Base-by-base conservation (phyloP, 306 rosid genomes). In the Cercis canadensis region DNA sequence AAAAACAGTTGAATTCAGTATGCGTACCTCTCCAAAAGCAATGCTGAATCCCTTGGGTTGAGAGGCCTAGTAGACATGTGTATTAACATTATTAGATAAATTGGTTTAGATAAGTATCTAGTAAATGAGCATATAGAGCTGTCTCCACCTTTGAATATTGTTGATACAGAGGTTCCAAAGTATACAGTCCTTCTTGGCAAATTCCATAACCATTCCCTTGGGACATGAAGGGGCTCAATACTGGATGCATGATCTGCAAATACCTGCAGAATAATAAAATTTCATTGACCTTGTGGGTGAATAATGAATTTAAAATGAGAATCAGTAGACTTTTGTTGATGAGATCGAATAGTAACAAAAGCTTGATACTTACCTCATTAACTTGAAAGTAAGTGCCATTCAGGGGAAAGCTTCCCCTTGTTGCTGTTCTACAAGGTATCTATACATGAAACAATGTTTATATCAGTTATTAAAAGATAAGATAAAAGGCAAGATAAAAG, bases 11-110 rank as follows among this genome's bases (percentile, higher is more conserved):
- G 34, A 77, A 62, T 62, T 47, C 57, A 16, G 70, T 61, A 18
- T 40, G 55, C 87, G n/a, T 88, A 90, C 98, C 98, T 90, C 89
- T 88, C 98, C 98, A 93, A 74, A 93, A 93, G 96, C 98, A 88
- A 49, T 75, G 85, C 67, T 93, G 98, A 80, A 88, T 93, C 71
- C 82, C 90, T 71, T 79, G 90, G 5, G 97, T 93, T 63, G 97
- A 50, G 41, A 93, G 87, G 34, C 96, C 98, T 93, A 62, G 54
- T 31, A 73, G 49, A 76, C 71, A 84, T 0, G 53, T 39, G 50
- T 44, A 57, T 29, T 56, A 57, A 57, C 24, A 18, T 71, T 55
- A 45, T 60, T 6, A 3, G 36, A 51, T 32, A 71, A 64, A 18
- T 12, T 57, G 39, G 57, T 34, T 45, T 56, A 67, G 62, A 67